These are phyloP conservation scores for Fusarium continuum DNA, from an alignment of 2,329 filamentous ascomycete species.

Conservation along the genomic window DNA sequence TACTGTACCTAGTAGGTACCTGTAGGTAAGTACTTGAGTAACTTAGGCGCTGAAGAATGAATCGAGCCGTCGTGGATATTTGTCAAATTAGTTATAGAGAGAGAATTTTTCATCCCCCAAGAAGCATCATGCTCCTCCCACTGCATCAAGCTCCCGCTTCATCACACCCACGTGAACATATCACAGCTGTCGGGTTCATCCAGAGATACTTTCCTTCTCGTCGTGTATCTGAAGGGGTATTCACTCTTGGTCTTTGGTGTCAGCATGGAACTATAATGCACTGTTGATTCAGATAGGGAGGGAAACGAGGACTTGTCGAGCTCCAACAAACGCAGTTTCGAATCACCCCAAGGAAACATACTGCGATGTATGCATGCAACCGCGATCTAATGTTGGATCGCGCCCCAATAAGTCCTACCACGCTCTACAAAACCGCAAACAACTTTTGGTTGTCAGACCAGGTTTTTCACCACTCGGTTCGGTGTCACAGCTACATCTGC, in stretches of 20 bases:
- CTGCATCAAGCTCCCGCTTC: no score
- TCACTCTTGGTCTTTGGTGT: no score
- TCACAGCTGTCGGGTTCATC: no score
- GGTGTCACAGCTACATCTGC: constrained; percentile 40
- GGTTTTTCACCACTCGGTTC: constrained; percentile 23
- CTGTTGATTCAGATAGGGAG: not conserved
- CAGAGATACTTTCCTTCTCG: not conserved
- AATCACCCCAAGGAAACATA: not conserved
- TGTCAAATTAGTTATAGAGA: no score
- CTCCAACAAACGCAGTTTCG: not conserved
- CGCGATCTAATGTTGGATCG: not conserved
- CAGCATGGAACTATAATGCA: not conserved
- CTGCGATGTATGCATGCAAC: not conserved
- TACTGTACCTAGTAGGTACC: no score
- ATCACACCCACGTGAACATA: no score
- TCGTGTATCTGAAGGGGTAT: no score
- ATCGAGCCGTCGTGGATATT: no score
- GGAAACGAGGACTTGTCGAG: not conserved
- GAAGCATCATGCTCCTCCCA: no score
- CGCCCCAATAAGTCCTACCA: not conserved
- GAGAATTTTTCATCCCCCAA: no score
- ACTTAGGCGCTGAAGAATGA: no score
- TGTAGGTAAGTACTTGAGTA: no score
- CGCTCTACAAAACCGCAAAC: not conserved
- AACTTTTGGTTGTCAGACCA: not conserved